Evolutionary conservation across 2,329 filamentous ascomycete genomes (phyloP).

Genomic region (Diaporthe velutina): DNA sequence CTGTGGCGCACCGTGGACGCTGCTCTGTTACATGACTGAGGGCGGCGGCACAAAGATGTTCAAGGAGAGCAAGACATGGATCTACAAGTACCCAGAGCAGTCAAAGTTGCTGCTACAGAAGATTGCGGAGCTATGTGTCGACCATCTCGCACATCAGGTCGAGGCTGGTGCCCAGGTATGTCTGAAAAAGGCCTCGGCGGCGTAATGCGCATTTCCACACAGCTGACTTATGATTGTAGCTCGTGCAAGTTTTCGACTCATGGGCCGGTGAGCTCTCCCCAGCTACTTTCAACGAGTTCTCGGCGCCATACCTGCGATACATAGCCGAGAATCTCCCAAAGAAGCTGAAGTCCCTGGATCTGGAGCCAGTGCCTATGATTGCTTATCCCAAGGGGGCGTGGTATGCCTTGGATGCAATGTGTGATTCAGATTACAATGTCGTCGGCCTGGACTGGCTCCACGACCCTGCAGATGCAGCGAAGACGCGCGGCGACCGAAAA

Average conservation of each 20-base stretch:
- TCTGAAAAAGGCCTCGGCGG: background rate
- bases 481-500: slow-evolving; percentile 79
- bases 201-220: too few species aligned
- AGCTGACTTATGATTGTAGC: slow-evolving; percentile 56
- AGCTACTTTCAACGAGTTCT: slow-evolving; percentile 84
- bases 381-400: slow-evolving; percentile 98
- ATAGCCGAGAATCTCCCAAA: slow-evolving; percentile 86
- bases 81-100: slow-evolving; percentile 88
- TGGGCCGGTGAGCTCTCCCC: slow-evolving; percentile 97
- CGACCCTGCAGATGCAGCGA: slow-evolving; percentile 86
- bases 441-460: slow-evolving; percentile 97
- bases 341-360: slow-evolving; percentile 78
- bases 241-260: slow-evolving; percentile 97
- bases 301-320: slow-evolving; percentile 86
- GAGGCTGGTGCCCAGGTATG: slow-evolving; percentile 88
- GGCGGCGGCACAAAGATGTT: slow-evolving; percentile 97
- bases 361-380: slow-evolving; percentile 92
- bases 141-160: slow-evolving; percentile 93
- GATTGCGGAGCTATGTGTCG: slow-evolving; percentile 94
- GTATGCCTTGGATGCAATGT: slow-evolving; percentile 91
- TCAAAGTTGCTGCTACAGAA: slow-evolving; percentile 87
- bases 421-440: slow-evolving; percentile 90
- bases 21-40: slow-evolving; percentile 99
- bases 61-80: slow-evolving; percentile 94
- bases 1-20: slow-evolving; percentile 95